Evolutionary conservation across 148 eudicot genomes (phyloP), one percentile per base, ranked within the genome.

Genomic region (Simmondsia chinensis): DNA sequence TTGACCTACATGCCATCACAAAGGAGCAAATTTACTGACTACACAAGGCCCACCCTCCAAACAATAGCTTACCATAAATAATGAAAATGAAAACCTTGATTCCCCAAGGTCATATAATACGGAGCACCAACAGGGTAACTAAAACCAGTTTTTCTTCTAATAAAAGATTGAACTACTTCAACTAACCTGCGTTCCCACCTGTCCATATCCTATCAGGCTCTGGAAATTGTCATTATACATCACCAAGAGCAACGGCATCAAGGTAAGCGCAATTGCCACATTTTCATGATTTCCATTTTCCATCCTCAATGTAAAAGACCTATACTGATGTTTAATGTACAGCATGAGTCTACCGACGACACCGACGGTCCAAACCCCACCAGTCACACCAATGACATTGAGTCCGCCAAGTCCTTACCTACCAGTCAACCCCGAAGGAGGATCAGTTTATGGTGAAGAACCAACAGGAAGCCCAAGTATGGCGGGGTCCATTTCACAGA

Each of bases 151-250:
- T 39, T 20, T 13, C 1, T 12, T 7, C 33, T 36, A n/a, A 5
- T 45, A 9, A 23, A 29, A 29, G 49, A 36, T 28, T 36, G 19
- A 16, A 29, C 41, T 24, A 39, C 23, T 27, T 12, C 15, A 46
- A 16, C 14, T 13, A 20, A 33, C 32, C 14, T 36, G 16, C 20
- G 22, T 22, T 12, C 36, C 30, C 34, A 45, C 6, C 26, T 39
- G 14, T 25, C 44, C 36, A 30, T 31, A 25, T 44, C 39, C 12
- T 52, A 69, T 53, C 78, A 87, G 96, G 96, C 64, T 65, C 74
- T 33, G 97, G 97, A 59, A 81, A 43, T 49, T 89, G 97, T 50
- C 76, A 52, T 14, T 80, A 47, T 52, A 32, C 97, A 33, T 48
- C 82, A 33, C 24, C 84, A 3, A 49, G 17, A 43, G 54, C 67